phyloP scores from a whole-genome alignment of 305 asterid species.

The Fraxinus velutina region DNA sequence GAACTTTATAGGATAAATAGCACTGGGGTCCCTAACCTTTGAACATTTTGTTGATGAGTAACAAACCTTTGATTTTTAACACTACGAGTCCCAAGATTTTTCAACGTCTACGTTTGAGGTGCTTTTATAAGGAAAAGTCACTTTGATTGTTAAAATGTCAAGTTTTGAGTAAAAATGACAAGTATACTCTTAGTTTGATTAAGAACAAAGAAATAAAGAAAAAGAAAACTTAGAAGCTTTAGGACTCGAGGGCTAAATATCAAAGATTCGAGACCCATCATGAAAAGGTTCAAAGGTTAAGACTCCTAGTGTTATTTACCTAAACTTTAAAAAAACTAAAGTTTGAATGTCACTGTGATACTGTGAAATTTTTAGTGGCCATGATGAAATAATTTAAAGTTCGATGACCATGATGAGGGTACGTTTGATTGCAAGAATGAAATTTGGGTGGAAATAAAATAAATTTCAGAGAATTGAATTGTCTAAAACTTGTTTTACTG shows the following conservation, averaged over 20 bases:
- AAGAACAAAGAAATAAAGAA: background rate
- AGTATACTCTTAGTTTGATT: background rate
- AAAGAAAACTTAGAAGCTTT: background rate
- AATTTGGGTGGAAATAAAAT: too few relatives aligned
- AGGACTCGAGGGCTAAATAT: background rate
- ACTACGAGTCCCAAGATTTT: background rate
- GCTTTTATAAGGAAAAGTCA: too few relatives aligned
- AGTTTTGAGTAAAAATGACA: background rate
- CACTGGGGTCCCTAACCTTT: background rate
- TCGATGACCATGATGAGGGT: background rate
- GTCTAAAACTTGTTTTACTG: too few relatives aligned
- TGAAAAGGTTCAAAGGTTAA: background rate
- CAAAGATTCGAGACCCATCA: background rate
- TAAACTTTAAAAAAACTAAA: background rate
- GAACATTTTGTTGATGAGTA: background rate
- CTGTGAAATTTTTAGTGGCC: background rate
- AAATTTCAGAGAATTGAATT: too few relatives aligned
- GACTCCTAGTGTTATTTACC: background rate
- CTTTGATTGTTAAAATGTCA: background rate
- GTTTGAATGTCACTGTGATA: background rate
- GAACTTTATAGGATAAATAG: background rate
- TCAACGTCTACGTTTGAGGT: background rate
- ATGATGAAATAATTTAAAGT: background rate
- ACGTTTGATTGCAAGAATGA: too few relatives aligned
- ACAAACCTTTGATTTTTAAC: background rate